phyloP scores from a whole-genome alignment of 108 stramenopile species.

The Asterionellopsis glacialis region DNA sequence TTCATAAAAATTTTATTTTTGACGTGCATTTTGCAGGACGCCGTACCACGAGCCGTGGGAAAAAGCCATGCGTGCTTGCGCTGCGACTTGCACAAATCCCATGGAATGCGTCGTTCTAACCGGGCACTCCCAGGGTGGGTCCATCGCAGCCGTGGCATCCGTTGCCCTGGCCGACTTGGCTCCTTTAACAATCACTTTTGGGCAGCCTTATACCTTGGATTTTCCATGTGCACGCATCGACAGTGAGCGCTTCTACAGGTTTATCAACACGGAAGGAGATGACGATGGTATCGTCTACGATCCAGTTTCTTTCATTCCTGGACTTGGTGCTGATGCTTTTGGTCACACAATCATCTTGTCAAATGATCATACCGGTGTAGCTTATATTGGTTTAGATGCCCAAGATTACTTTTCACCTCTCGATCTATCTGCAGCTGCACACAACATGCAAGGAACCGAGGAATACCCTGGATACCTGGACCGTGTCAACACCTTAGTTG shows the following conservation, averaged over 20 bases:
- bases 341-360: conserved; percentile 24
- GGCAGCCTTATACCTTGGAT: conserved; percentile 23
- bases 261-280: conserved; percentile 11
- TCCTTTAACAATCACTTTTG: conserved; percentile 38
- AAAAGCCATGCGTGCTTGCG: conserved; percentile 17
- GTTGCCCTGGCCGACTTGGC: conserved; percentile 19
- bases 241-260: conserved; percentile 18
- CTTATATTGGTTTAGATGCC: conserved; percentile 24
- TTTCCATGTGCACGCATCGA: conserved; percentile 17
- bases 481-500: conserved; percentile 11
- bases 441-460: conserved; percentile 15
- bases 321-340: conserved; percentile 22
- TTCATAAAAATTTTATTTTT: neutral
- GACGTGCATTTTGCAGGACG: conserved; percentile 2
- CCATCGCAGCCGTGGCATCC: conserved; percentile 31
- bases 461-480: conserved; percentile 26
- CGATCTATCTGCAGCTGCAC: conserved; percentile 16
- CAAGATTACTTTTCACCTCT: conserved; percentile 15
- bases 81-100: conserved; percentile 9
- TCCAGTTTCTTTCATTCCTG: conserved; percentile 26
- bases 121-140: conserved; percentile 28
- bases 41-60: conserved; percentile 6
- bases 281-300: conserved; percentile 22
- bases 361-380: conserved; percentile 17
- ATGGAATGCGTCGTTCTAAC: conserved; percentile 32